Evolutionary conservation across 257 asterid species (phyloP), one percentile per base, ranked within the genome.

Genomic region (Nicotiana tabacum): DNA sequence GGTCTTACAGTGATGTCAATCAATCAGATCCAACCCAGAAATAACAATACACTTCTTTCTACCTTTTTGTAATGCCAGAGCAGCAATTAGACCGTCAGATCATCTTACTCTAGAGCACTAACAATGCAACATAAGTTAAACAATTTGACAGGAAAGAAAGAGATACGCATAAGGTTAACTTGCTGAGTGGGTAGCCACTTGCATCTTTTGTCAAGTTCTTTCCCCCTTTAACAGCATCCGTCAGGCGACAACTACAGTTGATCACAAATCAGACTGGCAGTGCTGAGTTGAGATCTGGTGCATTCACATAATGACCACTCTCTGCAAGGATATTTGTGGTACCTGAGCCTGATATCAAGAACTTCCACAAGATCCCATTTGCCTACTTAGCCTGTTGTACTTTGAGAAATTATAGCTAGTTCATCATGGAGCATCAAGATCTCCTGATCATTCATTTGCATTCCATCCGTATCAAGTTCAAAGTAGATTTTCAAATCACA

Each of bases 401-500:
- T 48, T 48, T 13, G 62, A 74, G 43, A 24, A 46, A 74, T 0
- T 74, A 48, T 13, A 74, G 80, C 43, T 48, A 27, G 80, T 48
- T 74, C 62, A 13, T 74, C 80, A 74, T 48, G 62, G 39, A 48
- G 80, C 43, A 74, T 46, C 80, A 48, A 74, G 80, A 74, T 33
- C 80, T 46, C 29, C 62, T 48, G 80, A 46, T 74, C 62, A 48
- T 74, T 43, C 61, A 74, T 51, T 27, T 9, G 24, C 64, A 27
- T 51, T 76, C 77, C 27, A 29, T 62, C 76, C 46, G 2, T 13
- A 24, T 43, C 16, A 29, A 4, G 39, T 65, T 46, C 35, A 66
- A 80, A 64, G 57, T 43, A 17, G 83, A 30, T 56, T 80, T 39
- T 35, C 66, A 46, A 43, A 87, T 95, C 92, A 93, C 65, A 91